Base-by-base conservation (phyloP, 208 protist genomes). In the Zelonia costaricensis region DNA sequence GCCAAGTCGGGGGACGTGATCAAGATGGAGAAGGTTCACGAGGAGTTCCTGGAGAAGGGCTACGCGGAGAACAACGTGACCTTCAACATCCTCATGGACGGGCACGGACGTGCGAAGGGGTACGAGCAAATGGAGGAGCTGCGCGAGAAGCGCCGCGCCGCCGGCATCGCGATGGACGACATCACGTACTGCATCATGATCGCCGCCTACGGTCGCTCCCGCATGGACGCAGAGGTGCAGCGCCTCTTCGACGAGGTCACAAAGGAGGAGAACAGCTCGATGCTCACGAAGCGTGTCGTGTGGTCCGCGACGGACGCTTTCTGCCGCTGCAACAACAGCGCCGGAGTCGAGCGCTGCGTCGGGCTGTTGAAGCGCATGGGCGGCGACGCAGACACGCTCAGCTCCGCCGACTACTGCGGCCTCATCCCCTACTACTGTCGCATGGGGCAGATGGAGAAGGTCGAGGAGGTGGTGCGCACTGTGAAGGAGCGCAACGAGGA, bases 371-470 rank as follows among this genome's bases (percentile, higher is more conserved):
- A 63, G 15, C 33, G 22, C 10, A 20, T 38, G 3, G 68, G 25
- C 40, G 56, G 23, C 2, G 53, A 27, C 38, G 49, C 15, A 3
- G 18, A 9, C 2, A 10, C 36, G 22, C 64, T 92, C 7, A 67
- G 51, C 36, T 25, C 69, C 1, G 36, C 46, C 9, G 84, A 95
- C 57, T 45, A 62, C 38, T 80, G 76, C 40, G 55, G 69, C 0
- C 80, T 95, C 30, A 90, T 95, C 53, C 81, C 86, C 10, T 95
- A 91, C 58, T 92, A 91, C 59, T 92, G 86, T 42, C 82, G 90
- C 25, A 76, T 91, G 46, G 80, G 82, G 0, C 61, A 79, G 40
- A 91, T 95, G 80, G 82, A 89, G 13, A 76, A 72, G 20, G 83
- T 86, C 2, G 84, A 95, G 51, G 84, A 78, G 5, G 27, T 92